Evolutionary conservation across 169 alveolate genomes (phyloP).

Genomic region (Plasmodium chabaudi): DNA sequence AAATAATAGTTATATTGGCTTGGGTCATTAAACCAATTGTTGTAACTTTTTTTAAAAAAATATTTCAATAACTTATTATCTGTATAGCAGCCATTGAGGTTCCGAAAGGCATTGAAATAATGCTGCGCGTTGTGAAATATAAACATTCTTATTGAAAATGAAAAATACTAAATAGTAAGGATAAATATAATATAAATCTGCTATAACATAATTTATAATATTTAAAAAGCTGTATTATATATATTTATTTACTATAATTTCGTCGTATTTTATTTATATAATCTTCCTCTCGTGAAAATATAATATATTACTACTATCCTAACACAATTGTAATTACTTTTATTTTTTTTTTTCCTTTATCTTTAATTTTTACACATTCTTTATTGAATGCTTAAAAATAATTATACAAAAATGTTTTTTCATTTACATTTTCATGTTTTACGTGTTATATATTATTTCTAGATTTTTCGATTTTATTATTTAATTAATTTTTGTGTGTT

Average conservation of each 20-base stretch:
- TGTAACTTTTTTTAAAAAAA: constrained; percentile 84
- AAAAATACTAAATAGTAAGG: not conserved
- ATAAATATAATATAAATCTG: not conserved
- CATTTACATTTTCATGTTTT: not conserved
- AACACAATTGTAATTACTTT: not conserved
- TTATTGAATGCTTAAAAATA: not conserved
- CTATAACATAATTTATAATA: constrained; percentile 15
- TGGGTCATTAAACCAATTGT: constrained; percentile 86
- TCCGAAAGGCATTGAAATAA: constrained; percentile 70
- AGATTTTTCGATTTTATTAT: not conserved
- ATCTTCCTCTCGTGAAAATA: too few relatives aligned
- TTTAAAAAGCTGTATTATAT: not conserved
- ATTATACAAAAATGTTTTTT: not conserved
- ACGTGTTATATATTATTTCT: not conserved
- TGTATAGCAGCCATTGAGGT: constrained; percentile 77
- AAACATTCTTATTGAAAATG: constrained; percentile 27
- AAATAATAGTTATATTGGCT: constrained; percentile 85
- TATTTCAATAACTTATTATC: constrained; percentile 85
- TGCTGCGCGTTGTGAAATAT: constrained; percentile 75
- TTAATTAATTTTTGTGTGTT: too few relatives aligned
- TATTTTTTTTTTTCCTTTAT: constrained; percentile 2
- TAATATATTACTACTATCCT: too few relatives aligned
- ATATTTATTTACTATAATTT: too few relatives aligned
- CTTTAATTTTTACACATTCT: not conserved
- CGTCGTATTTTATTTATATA: too few relatives aligned